Evolutionary conservation across 345 rosid species (phyloP), one percentile per base, ranked within the genome.

Genomic region (Populus nigra): DNA sequence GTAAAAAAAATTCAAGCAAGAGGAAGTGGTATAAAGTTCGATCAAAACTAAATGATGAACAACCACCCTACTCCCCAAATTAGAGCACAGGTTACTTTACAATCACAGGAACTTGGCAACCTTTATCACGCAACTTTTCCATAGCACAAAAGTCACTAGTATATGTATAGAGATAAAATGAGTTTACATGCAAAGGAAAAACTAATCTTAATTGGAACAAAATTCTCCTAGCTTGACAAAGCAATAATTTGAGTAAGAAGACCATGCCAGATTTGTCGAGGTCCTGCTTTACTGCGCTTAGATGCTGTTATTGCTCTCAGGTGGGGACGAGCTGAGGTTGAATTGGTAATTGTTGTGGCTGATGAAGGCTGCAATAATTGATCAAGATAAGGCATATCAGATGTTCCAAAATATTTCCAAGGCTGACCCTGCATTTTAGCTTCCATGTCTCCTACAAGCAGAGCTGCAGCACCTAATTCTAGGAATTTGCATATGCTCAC

Each of bases 401-500:
- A 77, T 79, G 95, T 92, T 72, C 98, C 97, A 77, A 93, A 89
- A 88, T 87, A 89, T 85, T 90, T 94, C 97, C 98, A 92, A 72
- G 91, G 94, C 77, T 91, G 93, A 75, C 97, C 94, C 83, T 90
- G 94, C 95, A 89, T 88, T 87, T 91, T 94, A 61, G 97, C 89
- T 85, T 94, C 97, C 94, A 94, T 88, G 78, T 96, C 97, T 72
- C 95, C 98, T 50, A 94, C 92, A 78, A 96, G 95, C 41, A 96
- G 85, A 70, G 98, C 95, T 17, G 98, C 97, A 33, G 99, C 99
- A 77, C 99, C 99, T 80, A 92, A 88, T 87, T 96, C 97, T 71
- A 94, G 84, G 81, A 96, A 89, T 83, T 89, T 94, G 83, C 80
- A 91, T 29, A 86, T 85, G 81, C 87, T 89, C 88, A 89, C 83